phyloP scores from a whole-genome alignment of 2,329 filamentous ascomycete genomes.

The Pyricularia grisea region DNA sequence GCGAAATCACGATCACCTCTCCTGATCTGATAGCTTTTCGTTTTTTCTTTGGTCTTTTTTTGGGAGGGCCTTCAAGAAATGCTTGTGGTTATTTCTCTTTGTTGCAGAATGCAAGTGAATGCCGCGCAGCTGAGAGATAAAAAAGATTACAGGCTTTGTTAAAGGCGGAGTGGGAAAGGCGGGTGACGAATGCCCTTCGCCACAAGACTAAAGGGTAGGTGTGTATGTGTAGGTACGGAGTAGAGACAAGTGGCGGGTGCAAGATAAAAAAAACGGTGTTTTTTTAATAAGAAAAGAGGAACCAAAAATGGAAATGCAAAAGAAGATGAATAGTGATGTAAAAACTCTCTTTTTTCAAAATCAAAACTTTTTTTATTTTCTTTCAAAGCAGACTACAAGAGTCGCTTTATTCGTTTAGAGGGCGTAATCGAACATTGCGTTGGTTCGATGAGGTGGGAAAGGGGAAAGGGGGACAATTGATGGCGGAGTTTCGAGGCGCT shows the following conservation, averaged over 20 bases:
- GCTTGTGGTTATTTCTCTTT: constrained; percentile 13
- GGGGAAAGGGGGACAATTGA: constrained; percentile 16
- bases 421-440: constrained; percentile 44
- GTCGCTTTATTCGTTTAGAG: constrained; percentile 44
- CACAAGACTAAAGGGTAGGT: constrained; percentile 11
- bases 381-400: constrained; percentile 42
- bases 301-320: constrained; percentile 15
- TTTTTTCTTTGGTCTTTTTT: constrained; percentile 8
- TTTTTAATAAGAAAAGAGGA: constrained; percentile 19
- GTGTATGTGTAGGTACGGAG: too few relatives aligned
- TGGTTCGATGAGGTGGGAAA: constrained; percentile 36
- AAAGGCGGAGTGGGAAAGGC: constrained; percentile 9
- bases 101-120: constrained; percentile 27
- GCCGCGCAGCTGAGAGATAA: constrained; percentile 20
- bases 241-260: not conserved
- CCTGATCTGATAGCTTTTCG: constrained; percentile 6
- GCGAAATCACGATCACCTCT: constrained; percentile 7
- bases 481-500: constrained; percentile 15
- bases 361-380: constrained; percentile 11
- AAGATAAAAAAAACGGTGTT: constrained; percentile 14
- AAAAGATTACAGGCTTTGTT: constrained; percentile 13
- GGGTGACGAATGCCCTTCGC: constrained; percentile 7
- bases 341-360: constrained; percentile 3
- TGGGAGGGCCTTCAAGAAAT: constrained; percentile 10
- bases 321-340: constrained; percentile 1